Conservation (phyloP, 768 basidiomycete species). For the Auricularia cornea region DNA sequence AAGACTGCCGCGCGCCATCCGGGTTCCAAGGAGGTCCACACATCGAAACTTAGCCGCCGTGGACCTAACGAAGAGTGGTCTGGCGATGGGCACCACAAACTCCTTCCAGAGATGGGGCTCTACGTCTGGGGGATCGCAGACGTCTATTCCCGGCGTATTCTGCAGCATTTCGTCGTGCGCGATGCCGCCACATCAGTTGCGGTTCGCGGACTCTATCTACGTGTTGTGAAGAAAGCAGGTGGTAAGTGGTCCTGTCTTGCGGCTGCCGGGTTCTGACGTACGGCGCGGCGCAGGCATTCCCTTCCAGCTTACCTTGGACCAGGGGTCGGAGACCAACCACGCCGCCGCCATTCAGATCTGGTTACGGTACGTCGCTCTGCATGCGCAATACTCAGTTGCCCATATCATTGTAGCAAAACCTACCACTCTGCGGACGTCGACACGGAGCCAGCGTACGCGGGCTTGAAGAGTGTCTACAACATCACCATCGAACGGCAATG, state of each 20-base stretch:
- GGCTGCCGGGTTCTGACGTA: not conserved
- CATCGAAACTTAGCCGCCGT: not conserved
- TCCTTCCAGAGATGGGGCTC: not conserved
- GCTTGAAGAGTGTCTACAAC: conserved; percentile 1
- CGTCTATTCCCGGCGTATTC: not conserved
- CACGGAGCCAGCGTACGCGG: not conserved
- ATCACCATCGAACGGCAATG: conserved; percentile 1
- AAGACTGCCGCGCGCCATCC: not conserved
- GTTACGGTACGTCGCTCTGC: not conserved
- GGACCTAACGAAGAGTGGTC: conserved; percentile 2
- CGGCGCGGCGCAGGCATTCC: not conserved
- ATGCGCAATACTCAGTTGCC: not conserved
- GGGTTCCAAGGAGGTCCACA: not conserved
- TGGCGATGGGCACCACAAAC: not conserved
- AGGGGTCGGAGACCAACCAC: not conserved
- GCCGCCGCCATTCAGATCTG: not conserved
- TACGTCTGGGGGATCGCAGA: not conserved
- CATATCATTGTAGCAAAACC: not conserved
- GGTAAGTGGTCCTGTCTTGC: not conserved
- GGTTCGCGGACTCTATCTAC: not conserved
- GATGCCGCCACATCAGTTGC: not conserved
- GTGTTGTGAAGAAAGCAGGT: not conserved
- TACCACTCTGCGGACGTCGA: not conserved
- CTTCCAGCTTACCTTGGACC: not conserved
- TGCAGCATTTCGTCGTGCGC: not conserved